Base-by-base conservation (phyloP, 2,329 filamentous ascomycete genomes). In the Xylaria sp. region DNA sequence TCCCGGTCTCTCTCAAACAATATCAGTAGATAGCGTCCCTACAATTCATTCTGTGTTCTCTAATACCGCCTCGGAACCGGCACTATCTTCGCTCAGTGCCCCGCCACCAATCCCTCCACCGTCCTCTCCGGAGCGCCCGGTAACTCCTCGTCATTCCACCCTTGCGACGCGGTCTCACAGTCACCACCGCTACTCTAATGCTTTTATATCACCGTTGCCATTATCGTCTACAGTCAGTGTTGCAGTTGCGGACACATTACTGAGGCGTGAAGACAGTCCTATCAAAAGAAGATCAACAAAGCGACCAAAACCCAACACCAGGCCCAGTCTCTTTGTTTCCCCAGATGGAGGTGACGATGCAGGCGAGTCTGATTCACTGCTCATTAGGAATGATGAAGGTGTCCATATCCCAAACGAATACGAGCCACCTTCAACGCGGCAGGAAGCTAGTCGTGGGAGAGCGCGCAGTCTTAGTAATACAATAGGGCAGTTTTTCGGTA, bases 151-250 rank as follows among this genome's bases (percentile, higher is more conserved):
- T 56, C 75, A 66, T 61, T 75, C 71, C 47, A 71, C 68, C 68
- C 76, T 73, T 68, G 76, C 72, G 69, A 77, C 71, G 67, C 75
- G 78, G 13, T 77, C 76, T 13, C 78, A 80, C 47, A 77, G 77
- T 51, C 79, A 80, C 29, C 79, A 81, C 54, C 79, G 81, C 55
- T 81, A 78, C 67, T 78, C 81, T 31, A 83, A 82, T 36, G 81
- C 83, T 1, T 82, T 89, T 42, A 86, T 88, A 67, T 88, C 86
- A 2, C 86, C 87, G 11, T 88, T 86, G 0, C 87, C 87, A 0
- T 80, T 89, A 38, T 87, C 86, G 1, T 87, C 86, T 0, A 88
- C 87, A 1, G 84, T 89, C 42, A 86, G 82, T 20, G 85, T 85
- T 0, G 85, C 87, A 0, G 84, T 89, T 49, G 84, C 86, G 47